Percentiles rank a stretch among this genome's conserved stretches.
Conservation (phyloP, 202 grass and related monocot species). For the Musa balbisiana region DNA sequence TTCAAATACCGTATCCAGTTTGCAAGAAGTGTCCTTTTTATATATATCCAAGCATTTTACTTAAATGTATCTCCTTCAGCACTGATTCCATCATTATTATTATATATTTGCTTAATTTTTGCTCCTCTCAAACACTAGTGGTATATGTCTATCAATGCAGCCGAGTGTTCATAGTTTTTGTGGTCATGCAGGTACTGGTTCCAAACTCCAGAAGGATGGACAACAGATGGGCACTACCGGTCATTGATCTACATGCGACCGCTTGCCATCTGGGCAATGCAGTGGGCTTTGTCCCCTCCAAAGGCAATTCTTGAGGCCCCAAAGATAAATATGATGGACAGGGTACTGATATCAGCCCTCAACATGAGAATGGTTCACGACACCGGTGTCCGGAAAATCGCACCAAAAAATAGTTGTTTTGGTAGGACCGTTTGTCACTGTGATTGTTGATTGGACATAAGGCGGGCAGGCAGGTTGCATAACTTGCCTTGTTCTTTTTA, state of each 20-base stretch:
- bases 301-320: slow-evolving; percentile 70
- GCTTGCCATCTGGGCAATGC: slow-evolving; percentile 94
- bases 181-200: slow-evolving; percentile 70
- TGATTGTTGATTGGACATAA: slow-evolving; percentile 40
- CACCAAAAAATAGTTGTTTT: slow-evolving; percentile 49
- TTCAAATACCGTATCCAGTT: too few relatives aligned
- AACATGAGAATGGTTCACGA: slow-evolving; percentile 31
- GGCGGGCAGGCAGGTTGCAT: too few relatives aligned
- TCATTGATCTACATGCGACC: slow-evolving; percentile 87
- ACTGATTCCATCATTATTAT: too few relatives aligned
- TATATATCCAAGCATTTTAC: too few relatives aligned
- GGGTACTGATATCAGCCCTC: slow-evolving; percentile 51
- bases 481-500: background rate
- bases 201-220: slow-evolving; percentile 97
- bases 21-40: too few relatives aligned
- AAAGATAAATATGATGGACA: slow-evolving; percentile 85
- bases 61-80: too few relatives aligned
- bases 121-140: too few relatives aligned
- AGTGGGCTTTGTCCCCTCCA: slow-evolving; percentile 78
- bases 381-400: slow-evolving; percentile 38
- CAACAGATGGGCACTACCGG: slow-evolving; percentile 74
- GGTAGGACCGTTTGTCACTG: slow-evolving; percentile 43
- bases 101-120: too few relatives aligned
- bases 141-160: too few relatives aligned
- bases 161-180: too few relatives aligned